Conservation (phyloP, 208 protist genomes). For the Endotrypanum monterogeii region DNA sequence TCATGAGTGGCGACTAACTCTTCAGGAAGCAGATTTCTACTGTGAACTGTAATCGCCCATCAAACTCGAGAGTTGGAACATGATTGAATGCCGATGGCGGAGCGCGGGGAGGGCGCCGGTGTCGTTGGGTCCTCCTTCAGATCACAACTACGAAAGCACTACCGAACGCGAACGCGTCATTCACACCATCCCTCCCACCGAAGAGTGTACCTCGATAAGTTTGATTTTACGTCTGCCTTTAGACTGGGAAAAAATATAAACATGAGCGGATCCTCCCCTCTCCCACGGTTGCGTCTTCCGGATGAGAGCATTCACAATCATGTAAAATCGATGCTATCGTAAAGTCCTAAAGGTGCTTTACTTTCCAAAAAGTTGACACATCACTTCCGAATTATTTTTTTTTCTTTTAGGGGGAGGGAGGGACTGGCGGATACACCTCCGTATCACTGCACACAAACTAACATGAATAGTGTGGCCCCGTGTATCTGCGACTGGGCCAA, state of each 20-base stretch:
- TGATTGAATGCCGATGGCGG: slow-evolving; percentile 31
- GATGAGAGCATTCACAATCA: slow-evolving; percentile 78
- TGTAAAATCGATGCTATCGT: slow-evolving; percentile 56
- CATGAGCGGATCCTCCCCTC: no score
- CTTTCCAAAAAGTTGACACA: slow-evolving; percentile 65
- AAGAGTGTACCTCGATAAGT: slow-evolving; percentile 38
- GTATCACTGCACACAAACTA: slow-evolving; percentile 74
- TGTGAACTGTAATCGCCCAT: slow-evolving; percentile 28
- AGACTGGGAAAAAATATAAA: no score
- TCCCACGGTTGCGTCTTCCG: no score
- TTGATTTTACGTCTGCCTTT: slow-evolving; percentile 64
- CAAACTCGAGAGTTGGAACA: slow-evolving; percentile 32
- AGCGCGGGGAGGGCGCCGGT: slow-evolving; percentile 51
- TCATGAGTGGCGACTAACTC: no score
- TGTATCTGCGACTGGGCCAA: slow-evolving; percentile 81
- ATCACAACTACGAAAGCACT: slow-evolving; percentile 83
- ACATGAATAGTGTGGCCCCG: slow-evolving; percentile 72
- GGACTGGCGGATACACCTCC: slow-evolving; percentile 18
- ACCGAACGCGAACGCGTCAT: slow-evolving; percentile 58
- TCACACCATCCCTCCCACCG: slow-evolving; percentile 32
- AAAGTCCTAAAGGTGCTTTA: slow-evolving; percentile 65
- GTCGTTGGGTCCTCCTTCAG: slow-evolving; percentile 51
- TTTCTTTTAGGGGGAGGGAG: no score
- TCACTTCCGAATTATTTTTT: slow-evolving; percentile 67
- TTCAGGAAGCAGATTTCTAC: no score